These are phyloP conservation scores for Debaryomyces nepalensis DNA, from an alignment of 1,139 yeast genomes.

Conservation along the genomic window DNA sequence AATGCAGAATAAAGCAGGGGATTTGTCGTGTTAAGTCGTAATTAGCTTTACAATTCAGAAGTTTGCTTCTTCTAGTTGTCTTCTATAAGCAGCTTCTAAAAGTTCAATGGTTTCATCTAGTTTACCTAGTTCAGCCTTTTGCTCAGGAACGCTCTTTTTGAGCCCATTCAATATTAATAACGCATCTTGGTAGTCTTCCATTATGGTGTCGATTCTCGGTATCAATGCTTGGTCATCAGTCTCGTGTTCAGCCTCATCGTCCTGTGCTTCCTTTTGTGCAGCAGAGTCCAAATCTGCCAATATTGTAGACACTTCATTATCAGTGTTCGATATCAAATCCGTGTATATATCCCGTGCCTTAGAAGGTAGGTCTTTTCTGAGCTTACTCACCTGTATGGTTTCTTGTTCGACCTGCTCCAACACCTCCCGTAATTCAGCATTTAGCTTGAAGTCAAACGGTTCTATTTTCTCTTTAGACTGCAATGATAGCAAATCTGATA, in stretches of 20 bases:
- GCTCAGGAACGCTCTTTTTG: constrained; percentile 37
- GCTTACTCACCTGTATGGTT: constrained; percentile 54
- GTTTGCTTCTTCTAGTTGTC: constrained; percentile 14
- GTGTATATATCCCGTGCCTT: constrained; percentile 34
- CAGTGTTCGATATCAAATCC: constrained; percentile 34
- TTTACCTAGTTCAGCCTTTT: constrained; percentile 36
- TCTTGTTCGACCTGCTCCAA: constrained; percentile 62
- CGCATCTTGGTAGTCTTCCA: constrained; percentile 34
- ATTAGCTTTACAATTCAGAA: background rate
- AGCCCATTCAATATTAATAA: constrained; percentile 28
- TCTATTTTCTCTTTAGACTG: constrained; percentile 52
- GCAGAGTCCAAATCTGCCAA: constrained; percentile 26
- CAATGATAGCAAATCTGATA: constrained; percentile 34
- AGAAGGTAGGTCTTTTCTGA: constrained; percentile 58
- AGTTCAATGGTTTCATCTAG: constrained; percentile 37
- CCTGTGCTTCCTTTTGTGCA: constrained; percentile 16
- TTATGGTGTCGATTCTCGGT: constrained; percentile 25
- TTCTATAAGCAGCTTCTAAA: constrained; percentile 29
- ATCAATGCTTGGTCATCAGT: constrained; percentile 15
- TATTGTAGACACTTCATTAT: constrained; percentile 35
- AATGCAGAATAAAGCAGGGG: constrained; percentile 9
- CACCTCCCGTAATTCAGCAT: constrained; percentile 55
- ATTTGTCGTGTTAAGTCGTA: background rate
- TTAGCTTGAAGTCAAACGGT: constrained; percentile 64
- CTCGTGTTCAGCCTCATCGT: constrained; percentile 21